A percentile compares a stretch with the other conserved stretches of the same genome.
Evolutionary conservation across 1,139 yeast genomes (phyloP).

Genomic region (Yarrowia galli): DNA sequence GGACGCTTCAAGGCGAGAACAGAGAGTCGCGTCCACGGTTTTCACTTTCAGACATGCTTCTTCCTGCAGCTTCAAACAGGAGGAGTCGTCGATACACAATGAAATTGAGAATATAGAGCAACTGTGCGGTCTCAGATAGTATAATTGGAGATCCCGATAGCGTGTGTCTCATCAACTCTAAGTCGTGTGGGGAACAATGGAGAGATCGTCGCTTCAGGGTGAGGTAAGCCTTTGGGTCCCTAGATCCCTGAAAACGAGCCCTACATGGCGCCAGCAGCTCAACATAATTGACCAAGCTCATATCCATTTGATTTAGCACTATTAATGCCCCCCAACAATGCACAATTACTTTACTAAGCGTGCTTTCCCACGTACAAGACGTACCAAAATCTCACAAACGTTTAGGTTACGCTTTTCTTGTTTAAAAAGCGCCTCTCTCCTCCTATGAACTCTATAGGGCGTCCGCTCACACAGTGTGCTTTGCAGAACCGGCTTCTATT

Average conservation of each 20-base stretch:
- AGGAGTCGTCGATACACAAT: neutral
- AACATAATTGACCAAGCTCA: neutral
- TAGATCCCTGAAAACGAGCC: neutral
- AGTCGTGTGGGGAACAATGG: constrained; percentile 32
- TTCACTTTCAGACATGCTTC: neutral
- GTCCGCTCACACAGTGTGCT: neutral
- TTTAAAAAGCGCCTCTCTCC: neutral
- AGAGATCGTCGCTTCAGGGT: neutral
- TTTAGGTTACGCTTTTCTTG: neutral
- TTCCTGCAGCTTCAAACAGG: neutral
- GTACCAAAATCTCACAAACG: neutral
- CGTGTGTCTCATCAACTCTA: constrained; percentile 29
- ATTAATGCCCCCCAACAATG: constrained; percentile 23
- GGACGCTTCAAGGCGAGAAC: neutral
- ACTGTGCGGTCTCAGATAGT: constrained; percentile 13
- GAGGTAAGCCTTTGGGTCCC: neutral
- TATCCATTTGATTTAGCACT: neutral
- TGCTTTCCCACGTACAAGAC: constrained; percentile 1
- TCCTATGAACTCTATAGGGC: neutral
- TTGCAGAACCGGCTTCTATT: constrained; percentile 9
- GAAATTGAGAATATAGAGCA: constrained; percentile 15
- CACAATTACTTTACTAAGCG: constrained; percentile 21
- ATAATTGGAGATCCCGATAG: constrained; percentile 17
- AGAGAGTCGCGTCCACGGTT: neutral
- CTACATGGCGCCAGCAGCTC: neutral